Base-by-base conservation (phyloP, 2,329 filamentous ascomycete genomes). In the Camillea tinctor region DNA sequence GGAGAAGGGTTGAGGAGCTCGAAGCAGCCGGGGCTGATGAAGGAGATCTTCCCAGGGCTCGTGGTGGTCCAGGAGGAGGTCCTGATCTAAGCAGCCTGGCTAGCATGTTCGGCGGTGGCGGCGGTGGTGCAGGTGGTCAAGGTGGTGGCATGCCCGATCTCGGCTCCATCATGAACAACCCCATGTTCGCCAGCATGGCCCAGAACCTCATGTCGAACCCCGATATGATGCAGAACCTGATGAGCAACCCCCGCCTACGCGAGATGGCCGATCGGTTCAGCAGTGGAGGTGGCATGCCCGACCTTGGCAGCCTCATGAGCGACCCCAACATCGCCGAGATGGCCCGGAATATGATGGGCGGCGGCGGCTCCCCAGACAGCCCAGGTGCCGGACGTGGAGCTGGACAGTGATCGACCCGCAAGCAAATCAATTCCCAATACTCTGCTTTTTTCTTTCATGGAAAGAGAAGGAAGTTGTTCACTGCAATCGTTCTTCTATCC, bases 201-300 rank as follows among this genome's bases (percentile, higher is more conserved):
- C 92, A 97, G 81, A 97, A 92, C 77, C 78, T 99, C 58, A 98
- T 98, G 95, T 92, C 88, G 79, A 97, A 99, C 79, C 95, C 95
- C 0, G 91, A 96, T 9, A 87, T 93, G 81, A 90, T 98, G 87
- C 85, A 82, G 74, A 95, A 93, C 75, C 78, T 99, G 60, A 97
- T 99, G 93, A 92, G 82, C 82, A 98, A 99, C 81, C 95, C 95
- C 2, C 86, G 88, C 63, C 79, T 98, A 63, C 85, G 91, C 59
- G 87, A 96, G 73, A 94, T 97, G 92, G 93, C 92, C 52, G 88
- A 90, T 72, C 86, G 85, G 69, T 93, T 96, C 73, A 86, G 85
- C 62, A 80, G 81, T 57, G 90, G 90, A 50, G 91, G 90, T 56
- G 94, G 94, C 55, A 93, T 97, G 90, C 95, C 95, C 7, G 92